Evolutionary conservation across 1,284 basidiomycete species (phyloP), one percentile per base, ranked within the genome.

Genomic region (Pseudomicrostroma phylloplanum): DNA sequence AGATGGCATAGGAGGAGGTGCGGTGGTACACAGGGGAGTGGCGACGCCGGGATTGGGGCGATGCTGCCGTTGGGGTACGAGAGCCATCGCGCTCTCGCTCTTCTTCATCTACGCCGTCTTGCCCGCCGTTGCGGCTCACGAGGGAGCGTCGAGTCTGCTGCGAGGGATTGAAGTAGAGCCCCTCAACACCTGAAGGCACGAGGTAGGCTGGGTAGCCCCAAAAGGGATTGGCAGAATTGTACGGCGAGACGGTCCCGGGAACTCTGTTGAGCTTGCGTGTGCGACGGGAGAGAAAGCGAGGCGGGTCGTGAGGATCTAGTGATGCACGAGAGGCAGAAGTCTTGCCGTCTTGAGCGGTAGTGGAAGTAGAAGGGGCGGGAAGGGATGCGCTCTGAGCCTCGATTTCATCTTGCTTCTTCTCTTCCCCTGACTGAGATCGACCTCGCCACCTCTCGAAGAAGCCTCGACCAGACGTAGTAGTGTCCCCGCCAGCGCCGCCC

Each of bases 161-260:
- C 7, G 46, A 48, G 4, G 46, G 17, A 11, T n/a, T 48, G 46
- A 23, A 48, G 46, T 3, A n/a, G 21, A 54, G 51, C 21, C 17
- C 17, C 51, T 21, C 51, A 25, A 25, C 17, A 2, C 51, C 46
- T 48, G 46, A 36, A 36, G 46, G 46, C 2, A 62, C 63, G 21
- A 66, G 63, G 64, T 68, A 73, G 55, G 82, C 80, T 0, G 90
- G 89, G 77, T 92, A 92, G n/a, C 90, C 90, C 70, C 86, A 91
- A 80, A 88, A 91, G 0, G 90, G 90, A 69, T 91, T 91, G 57
- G 85, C 71, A 55, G 70, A 63, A 63, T 81, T 80, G 75, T 80
- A 81, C 6, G 80, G 80, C 19, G 72, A 73, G 21, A 77, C 75
- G 19, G 67, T 64, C 13, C 73, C 74, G 53, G 73, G 72, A 53